Base-by-base conservation (phyloP, 2,329 filamentous ascomycete species). In the Verticillium dahliae region DNA sequence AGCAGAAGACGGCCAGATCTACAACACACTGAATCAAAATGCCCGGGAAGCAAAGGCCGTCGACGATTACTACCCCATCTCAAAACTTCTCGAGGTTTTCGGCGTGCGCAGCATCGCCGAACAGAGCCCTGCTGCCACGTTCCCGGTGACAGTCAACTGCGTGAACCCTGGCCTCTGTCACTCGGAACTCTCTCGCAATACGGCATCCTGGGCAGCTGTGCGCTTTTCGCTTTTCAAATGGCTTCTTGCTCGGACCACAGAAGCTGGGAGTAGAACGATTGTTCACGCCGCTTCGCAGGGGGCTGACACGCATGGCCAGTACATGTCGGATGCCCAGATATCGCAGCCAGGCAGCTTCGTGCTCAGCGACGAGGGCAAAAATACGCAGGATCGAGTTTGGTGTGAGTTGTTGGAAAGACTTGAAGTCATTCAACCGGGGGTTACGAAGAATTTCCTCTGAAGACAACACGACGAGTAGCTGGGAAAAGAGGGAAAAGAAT, bases 141-240 rank as follows among this genome's bases (percentile, higher is more conserved):
- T 45, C 52, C 67, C 71, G 11, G 78, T 85, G 45, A 77, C 78
- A 1, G 65, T 86, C 61, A 85, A 84, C 66, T 74, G 75, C 63
- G 63, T 82, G 22, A 83, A 82, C 61, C 83, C 84, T 0, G 83
- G 83, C 1, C 72, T 81, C 35, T 85, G 83, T 67, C 74, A 81
- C 50, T 79, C 79, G 0, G 71, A 77, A 31, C 71, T 86, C 1
- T 67, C 65, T 6, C 73, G 81, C 1, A 76, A 82, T 0, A 33
- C 58, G 0, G 60, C 39, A 15, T 60, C 59, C 1, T 65, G 62
- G 62, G 39, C 13, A 3, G 45, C 45, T 9, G 7, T 27, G 6
- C 13, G 13, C 1, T 57, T 69, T 10, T 62, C 45, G 56, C 60
- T 74, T 10, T 38, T 79, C 39, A 70, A 73, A 31, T 59, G 72